Evolutionary conservation across 148 eudicot species (phyloP), one percentile per base, ranked within the genome.

Genomic region (Rhododendron kiyosumense): DNA sequence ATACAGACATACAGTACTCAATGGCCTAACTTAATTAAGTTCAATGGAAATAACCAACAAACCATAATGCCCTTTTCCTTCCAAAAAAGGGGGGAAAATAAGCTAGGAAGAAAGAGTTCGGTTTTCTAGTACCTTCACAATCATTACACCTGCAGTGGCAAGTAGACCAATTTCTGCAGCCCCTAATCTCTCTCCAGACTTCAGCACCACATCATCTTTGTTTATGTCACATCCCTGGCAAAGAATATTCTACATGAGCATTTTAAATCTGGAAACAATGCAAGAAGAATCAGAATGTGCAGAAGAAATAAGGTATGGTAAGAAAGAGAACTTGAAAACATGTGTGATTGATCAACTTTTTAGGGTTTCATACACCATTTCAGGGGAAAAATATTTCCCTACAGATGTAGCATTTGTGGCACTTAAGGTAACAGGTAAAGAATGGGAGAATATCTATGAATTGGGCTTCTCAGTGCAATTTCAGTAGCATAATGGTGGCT

Each of bases 151-250:
- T 78, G 92, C 94, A 71, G 96, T 95, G 84, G 98, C 99, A 73
- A 96, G 97, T 84, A 96, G 92, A 73, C 99, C 99, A 84, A 96
- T 90, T 89, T 96, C 99, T 34, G 99, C 95, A 87, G 94, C 89
- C 82, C 96, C 97, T 84, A 96, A 78, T 84, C 88, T 88, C 83
- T 93, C 93, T 82, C 95, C 99, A 85, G 91, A 92, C 87, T 92
- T 94, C 88, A 96, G 81, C 10, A 96, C 96, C 84, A 92, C 78
- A 74, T 87, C 95, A 90, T 88, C 94, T 89, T 92, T 92, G 79
- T 91, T 89, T 82, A 96, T 93, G 90, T 96, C 98, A 88, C 86
- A 94, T 51, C 99, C 99, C 99, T 96, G 86, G 59, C 81, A 67
- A 81, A 88, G 46, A 87, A 87, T 74, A 74, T 78, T 84, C 52